Percentiles rank a stretch among this genome's conserved stretches.
phyloP scores from a whole-genome alignment of 768 basidiomycete genomes.

The Calocera cornea region DNA sequence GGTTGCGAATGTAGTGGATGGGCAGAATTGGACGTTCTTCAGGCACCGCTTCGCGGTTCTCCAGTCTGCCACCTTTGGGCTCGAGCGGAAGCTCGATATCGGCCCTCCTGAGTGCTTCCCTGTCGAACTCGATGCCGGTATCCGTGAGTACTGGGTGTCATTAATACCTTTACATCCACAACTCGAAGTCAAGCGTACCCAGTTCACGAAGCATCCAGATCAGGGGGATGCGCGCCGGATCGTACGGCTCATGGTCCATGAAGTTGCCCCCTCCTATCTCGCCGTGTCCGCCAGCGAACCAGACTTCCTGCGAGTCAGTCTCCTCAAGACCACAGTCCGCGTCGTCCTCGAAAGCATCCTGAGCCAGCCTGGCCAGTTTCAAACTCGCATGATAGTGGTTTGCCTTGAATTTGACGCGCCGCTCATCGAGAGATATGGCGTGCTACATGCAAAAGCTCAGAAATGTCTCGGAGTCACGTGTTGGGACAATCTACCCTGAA shows the following conservation, averaged over 20 bases:
- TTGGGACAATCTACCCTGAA: slow-evolving; percentile 12
- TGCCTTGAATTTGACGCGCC: slow-evolving; percentile 41
- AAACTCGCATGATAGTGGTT: slow-evolving; percentile 17
- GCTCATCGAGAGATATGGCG: slow-evolving; percentile 66
- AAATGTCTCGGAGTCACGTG: not conserved
- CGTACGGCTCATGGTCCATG: not conserved
- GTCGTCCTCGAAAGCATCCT: not conserved
- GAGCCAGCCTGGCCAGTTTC: not conserved
- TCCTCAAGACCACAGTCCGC: not conserved
- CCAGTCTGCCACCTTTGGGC: not conserved
- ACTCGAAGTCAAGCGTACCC: not conserved
- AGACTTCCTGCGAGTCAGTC: slow-evolving; percentile 11
- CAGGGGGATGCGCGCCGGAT: not conserved
- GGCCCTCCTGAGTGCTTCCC: not conserved
- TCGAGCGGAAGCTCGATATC: not conserved
- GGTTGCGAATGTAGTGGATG: not conserved
- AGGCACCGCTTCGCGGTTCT: not conserved
- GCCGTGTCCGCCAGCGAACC: slow-evolving; percentile 13
- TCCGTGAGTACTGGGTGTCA: not conserved
- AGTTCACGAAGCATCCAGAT: not conserved
- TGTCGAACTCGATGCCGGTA: not conserved
- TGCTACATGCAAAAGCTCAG: slow-evolving; percentile 25
- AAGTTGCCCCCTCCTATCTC: slow-evolving; percentile 1
- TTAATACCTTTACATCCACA: not conserved
- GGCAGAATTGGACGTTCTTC: not conserved